These are phyloP conservation scores for Trametes maxima DNA, from an alignment of 768 basidiomycete species.

Conservation along the genomic window DNA sequence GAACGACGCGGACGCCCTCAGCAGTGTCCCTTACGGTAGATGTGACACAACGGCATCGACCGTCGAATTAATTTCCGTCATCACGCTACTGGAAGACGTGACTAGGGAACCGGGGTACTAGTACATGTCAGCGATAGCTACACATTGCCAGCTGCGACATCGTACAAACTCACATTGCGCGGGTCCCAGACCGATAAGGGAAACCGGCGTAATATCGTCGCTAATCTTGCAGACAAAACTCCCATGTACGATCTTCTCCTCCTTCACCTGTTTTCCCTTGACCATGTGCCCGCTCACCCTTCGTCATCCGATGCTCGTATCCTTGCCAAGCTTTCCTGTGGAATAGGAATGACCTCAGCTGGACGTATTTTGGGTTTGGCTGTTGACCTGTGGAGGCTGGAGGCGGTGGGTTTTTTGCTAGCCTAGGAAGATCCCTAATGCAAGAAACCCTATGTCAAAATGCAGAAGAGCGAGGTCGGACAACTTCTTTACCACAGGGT, in stretches of 20 bases:
- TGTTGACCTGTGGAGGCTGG: slow-evolving; percentile 46
- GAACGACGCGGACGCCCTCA: too few species aligned
- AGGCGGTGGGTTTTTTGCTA: slow-evolving; percentile 75
- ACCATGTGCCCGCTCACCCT: slow-evolving; percentile 75
- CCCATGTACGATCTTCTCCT: slow-evolving; percentile 87
- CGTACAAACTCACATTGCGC: too few species aligned
- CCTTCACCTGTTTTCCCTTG: slow-evolving; percentile 69
- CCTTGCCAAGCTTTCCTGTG: slow-evolving; percentile 70
- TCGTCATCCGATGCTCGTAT: slow-evolving; percentile 94
- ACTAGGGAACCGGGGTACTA: too few species aligned
- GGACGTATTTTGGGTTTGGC: slow-evolving; percentile 67
- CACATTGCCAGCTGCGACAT: too few species aligned
- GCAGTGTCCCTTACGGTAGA: too few species aligned
- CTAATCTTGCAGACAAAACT: slow-evolving; percentile 59
- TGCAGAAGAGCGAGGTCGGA: slow-evolving; percentile 18
- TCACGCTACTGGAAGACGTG: too few species aligned
- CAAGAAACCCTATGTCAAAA: background rate
- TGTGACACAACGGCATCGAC: too few species aligned
- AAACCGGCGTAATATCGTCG: background rate
- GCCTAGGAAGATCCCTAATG: slow-evolving; percentile 69
- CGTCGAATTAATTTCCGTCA: too few species aligned
- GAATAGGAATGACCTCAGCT: slow-evolving; percentile 83
- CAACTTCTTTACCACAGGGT: slow-evolving; percentile 66
- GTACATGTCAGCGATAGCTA: too few species aligned
- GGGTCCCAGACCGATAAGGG: too few species aligned